Evolutionary conservation across 2,329 filamentous ascomycete species (phyloP), one percentile per base, ranked within the genome.

Genomic region (Penicillium sp.): DNA sequence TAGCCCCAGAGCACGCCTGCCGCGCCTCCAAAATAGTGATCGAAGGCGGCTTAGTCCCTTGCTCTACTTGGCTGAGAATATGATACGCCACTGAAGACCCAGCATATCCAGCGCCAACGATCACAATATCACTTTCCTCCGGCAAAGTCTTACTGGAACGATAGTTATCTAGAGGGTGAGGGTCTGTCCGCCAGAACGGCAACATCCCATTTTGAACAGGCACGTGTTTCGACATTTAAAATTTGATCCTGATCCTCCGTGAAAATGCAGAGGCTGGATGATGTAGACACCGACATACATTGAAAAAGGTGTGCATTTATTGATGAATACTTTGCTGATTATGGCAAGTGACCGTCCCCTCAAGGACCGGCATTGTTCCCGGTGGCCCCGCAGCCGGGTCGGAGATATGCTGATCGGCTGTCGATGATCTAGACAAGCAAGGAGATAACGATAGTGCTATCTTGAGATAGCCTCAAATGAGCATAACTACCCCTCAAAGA

Each of bases 91-190:
- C 65, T 0, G 74, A 71, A 0, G 70, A 70, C 0, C 78, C 77
- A 0, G 77, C 68, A 49, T 72, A 77, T 0, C 77, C 78, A 6
- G 74, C 70, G 0, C 78, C 78, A 3, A 79, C 67, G 18, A 80
- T 70, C 7, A 72, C 68, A 48, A 80, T 70, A 41, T 79, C 76
- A n/a, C 62, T 65, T 26, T 70, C 46, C 3, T 59, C 43, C 0
- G 77, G 77, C 0, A 79, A 60, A 8, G 58, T 56, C 3, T 68
- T 60, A 0, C 69, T 74, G 26, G 67, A 73, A n/a, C 74, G 69
- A 54, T 74, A 65, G 49, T 71, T 65, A 51, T 78, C 74, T 2
- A 80, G 62, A 1, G 60, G 52, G 55, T 76, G 68, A 6, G 69
- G 70, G 23, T 74, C 56, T 4, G 66, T 67, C 16, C 72, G 67